Evolutionary conservation across 257 asterid genomes (phyloP), one percentile per base, ranked within the genome.

Genomic region (Nicotiana knightiana): DNA sequence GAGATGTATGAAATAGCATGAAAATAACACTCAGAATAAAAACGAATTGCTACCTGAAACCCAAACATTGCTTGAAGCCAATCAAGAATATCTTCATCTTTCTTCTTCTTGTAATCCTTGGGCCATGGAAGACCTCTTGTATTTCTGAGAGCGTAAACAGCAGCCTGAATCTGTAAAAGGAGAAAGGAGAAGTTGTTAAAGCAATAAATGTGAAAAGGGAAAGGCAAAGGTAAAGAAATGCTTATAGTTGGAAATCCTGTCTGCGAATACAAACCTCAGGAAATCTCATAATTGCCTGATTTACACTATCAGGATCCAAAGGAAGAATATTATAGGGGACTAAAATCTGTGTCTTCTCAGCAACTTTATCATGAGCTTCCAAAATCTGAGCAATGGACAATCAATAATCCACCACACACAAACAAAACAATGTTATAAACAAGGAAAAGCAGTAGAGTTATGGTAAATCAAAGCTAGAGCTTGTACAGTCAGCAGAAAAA

Each of bases 11-110:
- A 46, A 70, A 71, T 71, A 71, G 37, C 21, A 11, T 46, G 78
- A n/a, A 68, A 71, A 12, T 71, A 71, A 46, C 78, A 71, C 35
- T 21, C 59, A 1, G 57, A 46, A 43, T 33, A 46, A 71, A 43
- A 46, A 21, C 15, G 59, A 71, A 71, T 70, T 3, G 55, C 13
- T 71, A 95, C 99, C 98, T 96, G 98, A 89, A 96, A 96, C 71
- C 99, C 99, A 87, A 96, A 96, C 98, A 96, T 94, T 53, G 98
- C 89, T 88, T 96, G 99, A 88, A 96, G 99, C 99, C 99, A 96
- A 86, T 96, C 99, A n/a, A 96, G 98, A 86, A 94, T 86, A 85
- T 94, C 98, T 89, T 96, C 99, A 81, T 94, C 99, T 81, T 92
- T 96, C 90, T 95, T 95, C 93, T 96, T 96, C 91, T 94, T 94